Evolutionary conservation across 2,329 filamentous ascomycete genomes (phyloP).

Genomic region (Dactylellina drechsleri): DNA sequence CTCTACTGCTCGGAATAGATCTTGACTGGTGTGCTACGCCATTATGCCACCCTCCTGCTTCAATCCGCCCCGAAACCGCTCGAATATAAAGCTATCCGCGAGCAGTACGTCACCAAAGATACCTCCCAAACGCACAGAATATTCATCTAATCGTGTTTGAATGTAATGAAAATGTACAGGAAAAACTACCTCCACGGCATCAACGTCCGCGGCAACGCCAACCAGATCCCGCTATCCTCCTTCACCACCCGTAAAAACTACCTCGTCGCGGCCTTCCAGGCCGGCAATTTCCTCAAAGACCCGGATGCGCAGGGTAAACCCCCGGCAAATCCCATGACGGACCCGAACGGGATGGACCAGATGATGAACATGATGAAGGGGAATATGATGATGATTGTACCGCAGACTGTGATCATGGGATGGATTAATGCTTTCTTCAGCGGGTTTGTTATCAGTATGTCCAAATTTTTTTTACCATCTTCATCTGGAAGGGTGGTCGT

Average conservation of each 20-base stretch:
- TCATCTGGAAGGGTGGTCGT: neutral
- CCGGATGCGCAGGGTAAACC: slow-evolving; percentile 86
- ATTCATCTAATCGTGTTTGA: neutral
- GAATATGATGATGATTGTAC: slow-evolving; percentile 99
- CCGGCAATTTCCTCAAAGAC: slow-evolving; percentile 87
- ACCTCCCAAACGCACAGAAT: neutral
- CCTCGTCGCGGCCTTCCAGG: slow-evolving; percentile 82
- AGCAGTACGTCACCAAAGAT: slow-evolving; percentile 70
- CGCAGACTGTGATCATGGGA: slow-evolving; percentile 98
- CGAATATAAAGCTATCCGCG: slow-evolving; percentile 78
- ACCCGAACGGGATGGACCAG: slow-evolving; percentile 96
- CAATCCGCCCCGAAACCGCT: slow-evolving; percentile 83
- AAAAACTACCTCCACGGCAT: slow-evolving; percentile 82
- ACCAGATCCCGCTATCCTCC: slow-evolving; percentile 78
- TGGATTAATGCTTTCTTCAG: slow-evolving; percentile 99
- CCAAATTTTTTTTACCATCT: neutral
- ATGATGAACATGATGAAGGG: slow-evolving; percentile 99
- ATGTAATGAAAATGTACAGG: slow-evolving; percentile 34
- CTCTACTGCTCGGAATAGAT: slow-evolving; percentile 67
- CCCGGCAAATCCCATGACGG: slow-evolving; percentile 90
- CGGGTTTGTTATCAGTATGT: slow-evolving; percentile 92
- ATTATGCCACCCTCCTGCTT: slow-evolving; percentile 95
- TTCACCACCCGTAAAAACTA: slow-evolving; percentile 84
- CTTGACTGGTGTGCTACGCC: slow-evolving; percentile 90
- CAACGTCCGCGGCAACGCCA: slow-evolving; percentile 82